Evolutionary conservation across 1,284 basidiomycete genomes (phyloP), one percentile per base, ranked within the genome.

Genomic region (Mixia osmundae): DNA sequence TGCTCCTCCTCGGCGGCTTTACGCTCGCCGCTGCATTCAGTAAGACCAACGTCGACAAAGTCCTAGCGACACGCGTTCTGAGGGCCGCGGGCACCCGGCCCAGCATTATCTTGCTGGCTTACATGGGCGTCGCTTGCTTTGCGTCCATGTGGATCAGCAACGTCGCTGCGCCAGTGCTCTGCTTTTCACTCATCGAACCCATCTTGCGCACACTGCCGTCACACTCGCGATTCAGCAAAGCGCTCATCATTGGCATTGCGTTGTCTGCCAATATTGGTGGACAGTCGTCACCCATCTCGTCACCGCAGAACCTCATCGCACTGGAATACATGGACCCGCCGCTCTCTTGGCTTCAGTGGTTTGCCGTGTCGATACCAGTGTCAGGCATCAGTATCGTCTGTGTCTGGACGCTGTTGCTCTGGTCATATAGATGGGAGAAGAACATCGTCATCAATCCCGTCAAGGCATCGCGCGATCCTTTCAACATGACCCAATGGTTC

Each of bases 71-170:
- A n/a, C 70, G 79, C 26, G 71, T 97, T 24, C 67, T 97, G 32
- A 76, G 72, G 47, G 61, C 91, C 32, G 91, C 91, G 2, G 89
- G 91, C 1, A 76, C 79, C 6, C 67, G 67, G 39, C 91, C 87
- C 1, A 72, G 70, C 46, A 71, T 68, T 0, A 87, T 99, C 2
- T 61, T 97, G 12, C 66, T 97, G 25, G 77, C 83, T 0, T 82
- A 95, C 57, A 97, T 97, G 91, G 70, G 66, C 26, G 87, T 97
- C 4, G 78, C 87, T 1, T 94, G 87, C 53, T 97, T 97, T 54
- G 85, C 89, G 2, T 83, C 78, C 55, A 99, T 95, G 91, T 97
- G 87, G 91, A 95, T 97, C 50, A 76, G 77, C 54, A 95, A 99
- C 53, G 89, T 97, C 11, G 89, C 89, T 1, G 89, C 89, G 5